phyloP scores from a whole-genome alignment of 2,329 filamentous ascomycete genomes.

The Botrytis deweyae region DNA sequence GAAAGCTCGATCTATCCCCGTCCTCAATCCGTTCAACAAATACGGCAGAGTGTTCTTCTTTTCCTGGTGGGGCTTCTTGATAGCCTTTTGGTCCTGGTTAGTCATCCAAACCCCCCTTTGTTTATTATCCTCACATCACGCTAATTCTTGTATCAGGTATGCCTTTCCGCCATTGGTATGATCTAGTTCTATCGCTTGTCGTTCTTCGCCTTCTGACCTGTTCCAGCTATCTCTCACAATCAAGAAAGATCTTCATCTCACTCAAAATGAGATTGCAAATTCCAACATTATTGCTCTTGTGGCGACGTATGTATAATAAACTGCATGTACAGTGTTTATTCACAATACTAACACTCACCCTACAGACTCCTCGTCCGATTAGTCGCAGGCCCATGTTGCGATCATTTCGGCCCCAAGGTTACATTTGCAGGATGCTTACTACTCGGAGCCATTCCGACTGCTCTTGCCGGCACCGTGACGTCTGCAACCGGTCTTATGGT shows the following conservation, averaged over 20 bases:
- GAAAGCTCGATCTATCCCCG: conserved; percentile 77
- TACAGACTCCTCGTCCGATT: conserved; percentile 66
- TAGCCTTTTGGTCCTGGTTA: conserved; percentile 89
- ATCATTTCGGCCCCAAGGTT: conserved; percentile 75
- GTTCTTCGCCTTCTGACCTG: conserved; percentile 42
- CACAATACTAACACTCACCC: not conserved
- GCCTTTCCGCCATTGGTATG: conserved; percentile 68
- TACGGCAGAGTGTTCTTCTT: conserved; percentile 92
- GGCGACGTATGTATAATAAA: conserved; percentile 50
- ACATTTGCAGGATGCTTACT: conserved; percentile 80
- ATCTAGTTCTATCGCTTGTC: not conserved
- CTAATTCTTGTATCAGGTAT: conserved; percentile 53
- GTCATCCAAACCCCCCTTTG: conserved; percentile 24
- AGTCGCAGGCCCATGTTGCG: conserved; percentile 79
- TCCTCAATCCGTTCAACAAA: conserved; percentile 73
- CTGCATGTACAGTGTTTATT: not conserved
- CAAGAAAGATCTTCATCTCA: conserved; percentile 72
- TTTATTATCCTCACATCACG: conserved; percentile 59
- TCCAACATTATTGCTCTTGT: conserved; percentile 84
- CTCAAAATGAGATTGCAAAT: conserved; percentile 71
- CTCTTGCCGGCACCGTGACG: conserved; percentile 74
- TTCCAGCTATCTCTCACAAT: conserved; percentile 58
- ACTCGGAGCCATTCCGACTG: conserved; percentile 75
- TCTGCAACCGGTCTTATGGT: conserved; percentile 66
- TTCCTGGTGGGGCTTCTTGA: conserved; percentile 81